These are phyloP conservation scores for Paramecium bursaria DNA, from an alignment of 73 alveolate genomes.

Conservation along the genomic window DNA sequence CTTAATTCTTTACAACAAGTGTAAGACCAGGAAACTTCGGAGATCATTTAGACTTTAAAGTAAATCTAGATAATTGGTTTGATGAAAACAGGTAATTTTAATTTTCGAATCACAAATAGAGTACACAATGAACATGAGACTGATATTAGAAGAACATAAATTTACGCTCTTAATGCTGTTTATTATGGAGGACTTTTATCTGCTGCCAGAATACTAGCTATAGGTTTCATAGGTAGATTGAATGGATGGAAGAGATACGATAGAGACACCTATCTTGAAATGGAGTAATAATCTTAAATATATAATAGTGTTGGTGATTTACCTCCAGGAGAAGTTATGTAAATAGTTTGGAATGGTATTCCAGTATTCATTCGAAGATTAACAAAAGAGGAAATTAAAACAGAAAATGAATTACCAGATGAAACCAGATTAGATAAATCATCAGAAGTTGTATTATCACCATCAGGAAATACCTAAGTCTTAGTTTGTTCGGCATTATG, in stretches of 20 bases:
- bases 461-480: conserved; percentile 87
- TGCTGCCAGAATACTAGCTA: conserved; percentile 70
- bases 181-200: conserved; percentile 69
- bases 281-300: conserved; percentile 66
- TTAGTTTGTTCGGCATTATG: conserved; percentile 91
- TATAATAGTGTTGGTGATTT: conserved; percentile 79
- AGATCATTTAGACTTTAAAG: conserved; percentile 89
- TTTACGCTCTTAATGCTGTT: conserved; percentile 82
- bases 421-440: conserved; percentile 81
- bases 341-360: conserved; percentile 93
- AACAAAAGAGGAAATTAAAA: conserved; percentile 83
- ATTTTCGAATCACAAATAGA: conserved; percentile 50
- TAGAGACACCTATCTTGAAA: conserved; percentile 91
- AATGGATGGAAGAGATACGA: conserved; percentile 83
- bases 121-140: conserved; percentile 92
- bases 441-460: conserved; percentile 81
- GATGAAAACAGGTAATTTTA: conserved; percentile 83
- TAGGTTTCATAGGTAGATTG: conserved; percentile 69
- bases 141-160: conserved; percentile 90
- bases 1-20: conserved; percentile 88
- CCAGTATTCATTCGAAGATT: conserved; percentile 92
- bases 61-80: conserved; percentile 93
- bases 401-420: conserved; percentile 77
- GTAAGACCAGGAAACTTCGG: conserved; percentile 92
- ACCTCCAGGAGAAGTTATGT: conserved; percentile 96